Evolutionary conservation across 768 basidiomycete genomes (phyloP), one percentile per base, ranked within the genome.

Genomic region (Lactifluus pinguis): DNA sequence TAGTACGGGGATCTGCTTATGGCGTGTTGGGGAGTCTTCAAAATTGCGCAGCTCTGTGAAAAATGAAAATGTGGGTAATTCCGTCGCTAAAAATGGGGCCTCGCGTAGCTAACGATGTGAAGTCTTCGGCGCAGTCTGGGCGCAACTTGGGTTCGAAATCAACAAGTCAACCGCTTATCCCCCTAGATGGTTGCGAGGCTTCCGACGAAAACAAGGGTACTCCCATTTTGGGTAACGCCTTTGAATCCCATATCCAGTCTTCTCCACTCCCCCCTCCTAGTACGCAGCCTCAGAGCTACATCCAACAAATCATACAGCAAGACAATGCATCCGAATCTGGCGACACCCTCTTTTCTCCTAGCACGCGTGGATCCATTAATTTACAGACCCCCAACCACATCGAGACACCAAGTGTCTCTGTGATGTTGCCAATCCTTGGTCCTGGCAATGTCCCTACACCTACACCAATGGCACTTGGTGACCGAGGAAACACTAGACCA

Each of bases 11-110:
- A 41, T 65, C 6, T 53, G 60, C 21, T 38, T 14, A 15, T 45
- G 65, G 19, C 58, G 45, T 45, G 29, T 36, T n/a, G 34, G 53
- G 15, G 55, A 51, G 8, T 25, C 57, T 36, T 45, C 47, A 42
- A 51, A 30, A 13, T 17, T 8, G 19, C 49, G 32, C 21, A 25
- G 53, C 25, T 41, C 47, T 47, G n/a, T 32, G 32, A 51, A 38
- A 49, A 56, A 56, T 47, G 60, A 38, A 49, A 56, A 56, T 47
- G 60, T 55, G 29, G 50, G 64, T 15, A 13, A 51, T 54, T 32
- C 30, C 6, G 7, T 41, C 29, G 30, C 14, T 14, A 11, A 21
- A 42, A 21, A 5, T 11, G 11, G 19, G 10, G 25, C 25, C 38
- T 32, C 25, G 8, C n/a, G 21, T 42, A 50, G 30, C 34, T 62